Evolutionary conservation across 352 stramenopile species (phyloP).

Genomic region (Albugo laibachii): DNA sequence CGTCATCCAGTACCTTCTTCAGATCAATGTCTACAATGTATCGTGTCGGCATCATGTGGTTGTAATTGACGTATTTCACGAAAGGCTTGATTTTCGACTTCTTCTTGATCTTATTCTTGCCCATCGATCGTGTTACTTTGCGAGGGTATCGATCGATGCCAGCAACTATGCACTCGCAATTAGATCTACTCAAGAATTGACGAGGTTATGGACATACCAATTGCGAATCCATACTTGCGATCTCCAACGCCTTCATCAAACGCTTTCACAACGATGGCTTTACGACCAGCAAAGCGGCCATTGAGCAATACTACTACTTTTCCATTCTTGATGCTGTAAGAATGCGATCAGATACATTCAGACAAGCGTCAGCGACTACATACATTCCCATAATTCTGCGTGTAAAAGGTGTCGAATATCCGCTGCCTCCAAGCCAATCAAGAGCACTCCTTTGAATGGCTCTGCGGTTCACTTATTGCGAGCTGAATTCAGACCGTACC

Average conservation of each 20-base stretch:
- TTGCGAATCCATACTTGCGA: constrained; percentile 94
- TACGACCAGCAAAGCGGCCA: constrained; percentile 96
- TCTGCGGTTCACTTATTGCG: too few species aligned
- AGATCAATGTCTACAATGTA: constrained; percentile 99
- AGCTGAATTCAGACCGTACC: too few species aligned
- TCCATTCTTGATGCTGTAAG: constrained; percentile 87
- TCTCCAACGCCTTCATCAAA: constrained; percentile 92
- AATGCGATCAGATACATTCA: not conserved
- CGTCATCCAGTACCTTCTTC: constrained; percentile 93
- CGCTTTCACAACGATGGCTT: constrained; percentile 98
- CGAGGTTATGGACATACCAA: constrained; percentile 28
- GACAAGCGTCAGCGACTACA: not conserved
- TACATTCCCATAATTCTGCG: too few species aligned
- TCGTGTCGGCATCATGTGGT: constrained; percentile 98
- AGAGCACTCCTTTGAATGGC: too few species aligned
- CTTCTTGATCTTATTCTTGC: constrained; percentile 95
- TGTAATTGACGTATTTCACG: constrained; percentile 99
- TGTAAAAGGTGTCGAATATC: too few species aligned
- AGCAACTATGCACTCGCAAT: constrained; percentile 33
- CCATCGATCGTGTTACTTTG: constrained; percentile 95
- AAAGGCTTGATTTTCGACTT: constrained; percentile 97
- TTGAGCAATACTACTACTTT: constrained; percentile 99
- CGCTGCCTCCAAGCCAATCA: too few species aligned
- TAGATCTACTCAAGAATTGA: not conserved
- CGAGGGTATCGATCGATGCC: constrained; percentile 90